Percentiles rank a stretch among this genome's conserved stretches.
Evolutionary conservation across 495 filamentous ascomycete genomes (phyloP).

Genomic region (Aspergillus taichungensis): DNA sequence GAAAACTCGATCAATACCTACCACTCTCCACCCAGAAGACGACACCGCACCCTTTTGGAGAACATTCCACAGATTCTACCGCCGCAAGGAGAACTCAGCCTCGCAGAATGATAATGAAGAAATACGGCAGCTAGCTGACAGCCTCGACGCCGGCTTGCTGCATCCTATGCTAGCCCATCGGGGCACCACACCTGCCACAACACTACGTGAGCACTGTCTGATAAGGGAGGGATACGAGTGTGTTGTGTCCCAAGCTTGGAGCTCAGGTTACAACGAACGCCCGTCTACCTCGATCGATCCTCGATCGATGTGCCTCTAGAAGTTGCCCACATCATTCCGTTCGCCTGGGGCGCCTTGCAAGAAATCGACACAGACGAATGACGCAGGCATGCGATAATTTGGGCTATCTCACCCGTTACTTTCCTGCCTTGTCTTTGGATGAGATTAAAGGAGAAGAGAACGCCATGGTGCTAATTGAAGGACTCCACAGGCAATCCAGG

Average conservation of each 20-base stretch:
- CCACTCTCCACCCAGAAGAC: background rate
- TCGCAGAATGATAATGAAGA: slow-evolving; percentile 5
- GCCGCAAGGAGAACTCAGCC: background rate
- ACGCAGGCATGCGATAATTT: no score
- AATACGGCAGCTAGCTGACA: slow-evolving; percentile 7
- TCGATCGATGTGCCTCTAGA: background rate
- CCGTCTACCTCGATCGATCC: background rate
- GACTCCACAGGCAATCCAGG: no score
- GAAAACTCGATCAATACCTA: slow-evolving; percentile 1
- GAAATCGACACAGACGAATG: background rate
- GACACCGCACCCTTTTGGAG: slow-evolving; percentile 6
- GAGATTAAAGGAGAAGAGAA: no score
- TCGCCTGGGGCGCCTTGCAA: slow-evolving; percentile 1
- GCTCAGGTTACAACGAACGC: no score
- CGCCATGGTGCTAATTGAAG: no score
- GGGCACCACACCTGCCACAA: slow-evolving; percentile 1
- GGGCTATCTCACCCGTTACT: no score
- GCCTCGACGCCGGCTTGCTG: slow-evolving; percentile 4
- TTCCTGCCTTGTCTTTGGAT: no score
- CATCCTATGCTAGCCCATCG: slow-evolving; percentile 3
- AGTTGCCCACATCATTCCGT: slow-evolving; percentile 10
- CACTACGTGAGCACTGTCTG: slow-evolving; percentile 6
- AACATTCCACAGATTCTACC: slow-evolving; percentile 7
- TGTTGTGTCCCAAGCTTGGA: slow-evolving; percentile 1
- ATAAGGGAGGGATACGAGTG: slow-evolving; percentile 1